These are phyloP conservation scores for Tephrocybe sp. DNA, from an alignment of 768 basidiomycete species.

Conservation along the genomic window DNA sequence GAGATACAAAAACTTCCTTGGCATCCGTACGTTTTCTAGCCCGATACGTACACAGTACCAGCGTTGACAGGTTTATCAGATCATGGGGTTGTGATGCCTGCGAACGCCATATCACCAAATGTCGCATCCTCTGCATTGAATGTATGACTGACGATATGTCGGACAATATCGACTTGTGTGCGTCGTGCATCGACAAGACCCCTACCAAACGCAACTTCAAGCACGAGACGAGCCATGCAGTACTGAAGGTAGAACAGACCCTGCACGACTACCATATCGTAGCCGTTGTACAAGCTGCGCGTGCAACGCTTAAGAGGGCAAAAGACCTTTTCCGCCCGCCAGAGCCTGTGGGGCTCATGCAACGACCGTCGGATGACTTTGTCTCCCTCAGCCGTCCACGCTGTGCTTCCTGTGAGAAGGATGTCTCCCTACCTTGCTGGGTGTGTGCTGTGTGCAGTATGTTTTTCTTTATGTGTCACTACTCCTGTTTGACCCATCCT, in stretches of 20 bases:
- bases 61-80: conserved; percentile 9
- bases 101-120: conserved; percentile 30
- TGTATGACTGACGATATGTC: conserved; percentile 33
- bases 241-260: conserved; percentile 31
- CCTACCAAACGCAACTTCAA: conserved; percentile 28
- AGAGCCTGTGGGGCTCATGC: conserved; percentile 15
- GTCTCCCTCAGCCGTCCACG: neutral
- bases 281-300: conserved; percentile 25
- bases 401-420: conserved; percentile 19
- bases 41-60: neutral
- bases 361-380: conserved; percentile 1
- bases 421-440: conserved; percentile 21
- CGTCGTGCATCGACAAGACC: conserved; percentile 28
- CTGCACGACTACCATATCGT: conserved; percentile 33
- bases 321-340: conserved; percentile 26
- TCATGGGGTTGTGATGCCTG: conserved; percentile 34
- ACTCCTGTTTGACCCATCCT: neutral
- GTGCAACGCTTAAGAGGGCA: conserved; percentile 21
- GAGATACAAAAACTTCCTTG: conserved; percentile 34
- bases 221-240: conserved; percentile 30
- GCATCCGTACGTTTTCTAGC: conserved; percentile 29
- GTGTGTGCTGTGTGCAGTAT: conserved; percentile 20
- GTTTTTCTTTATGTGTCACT: neutral
- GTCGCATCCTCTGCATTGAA: conserved; percentile 30
- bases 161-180: conserved; percentile 33